These are phyloP conservation scores for Cryptococcus jaspeensis DNA, from an alignment of 1,284 basidiomycete genomes.

Conservation along the genomic window DNA sequence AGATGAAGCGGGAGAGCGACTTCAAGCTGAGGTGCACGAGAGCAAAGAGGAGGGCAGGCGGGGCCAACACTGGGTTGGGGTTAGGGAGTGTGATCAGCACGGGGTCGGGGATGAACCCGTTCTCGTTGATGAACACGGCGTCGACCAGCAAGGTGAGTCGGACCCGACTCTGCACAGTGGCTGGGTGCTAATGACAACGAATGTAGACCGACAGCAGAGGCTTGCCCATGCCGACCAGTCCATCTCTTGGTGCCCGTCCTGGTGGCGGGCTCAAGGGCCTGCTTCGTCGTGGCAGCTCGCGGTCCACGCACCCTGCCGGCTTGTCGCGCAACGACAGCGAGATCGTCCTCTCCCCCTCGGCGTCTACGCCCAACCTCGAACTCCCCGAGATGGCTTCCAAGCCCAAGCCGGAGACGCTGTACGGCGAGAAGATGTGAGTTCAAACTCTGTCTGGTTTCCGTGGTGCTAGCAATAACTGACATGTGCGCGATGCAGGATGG, in stretches of 20 bases:
- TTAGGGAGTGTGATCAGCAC: conserved; percentile 48
- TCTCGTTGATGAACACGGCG: conserved; percentile 71
- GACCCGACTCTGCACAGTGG: conserved; percentile 36
- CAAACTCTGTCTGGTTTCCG: not conserved
- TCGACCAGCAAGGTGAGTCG: conserved; percentile 72
- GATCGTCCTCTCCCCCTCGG: conserved; percentile 36
- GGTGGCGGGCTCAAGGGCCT: conserved; percentile 77
- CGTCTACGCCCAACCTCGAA: conserved; percentile 17
- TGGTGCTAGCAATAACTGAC: conserved; percentile 1
- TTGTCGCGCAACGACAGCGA: conserved; percentile 36
- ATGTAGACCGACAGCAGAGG: conserved; percentile 68
- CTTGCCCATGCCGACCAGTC: conserved; percentile 70
- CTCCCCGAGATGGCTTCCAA: conserved; percentile 18
- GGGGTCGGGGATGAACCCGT: conserved; percentile 63
- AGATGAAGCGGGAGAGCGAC: conserved; percentile 79
- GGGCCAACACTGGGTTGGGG: conserved; percentile 44
- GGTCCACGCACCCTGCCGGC: conserved; percentile 49
- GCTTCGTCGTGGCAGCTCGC: conserved; percentile 81
- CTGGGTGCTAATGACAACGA: not conserved
- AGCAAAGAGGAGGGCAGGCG: conserved; percentile 65
- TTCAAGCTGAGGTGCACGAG: conserved; percentile 83
- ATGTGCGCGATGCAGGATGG: conserved; percentile 55
- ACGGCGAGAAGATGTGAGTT: conserved; percentile 62
- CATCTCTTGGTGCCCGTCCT: conserved; percentile 49
- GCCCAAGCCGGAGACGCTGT: conserved; percentile 59